Base-by-base conservation (phyloP, 2,329 filamentous ascomycete genomes). In the Zymoseptoria tritici region DNA sequence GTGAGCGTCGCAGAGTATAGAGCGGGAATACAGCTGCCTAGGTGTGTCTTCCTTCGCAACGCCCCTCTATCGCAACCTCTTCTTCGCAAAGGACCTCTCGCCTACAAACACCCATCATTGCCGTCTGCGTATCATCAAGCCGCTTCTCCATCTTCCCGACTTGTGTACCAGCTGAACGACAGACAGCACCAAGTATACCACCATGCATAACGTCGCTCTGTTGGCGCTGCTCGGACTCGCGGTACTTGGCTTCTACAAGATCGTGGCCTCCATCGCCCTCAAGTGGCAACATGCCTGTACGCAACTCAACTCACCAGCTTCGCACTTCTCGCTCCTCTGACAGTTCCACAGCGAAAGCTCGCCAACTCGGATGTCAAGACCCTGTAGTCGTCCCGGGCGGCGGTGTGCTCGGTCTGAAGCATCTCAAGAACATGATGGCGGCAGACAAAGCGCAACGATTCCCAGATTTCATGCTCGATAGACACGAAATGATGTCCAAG, bases 371-470 rank as follows among this genome's bases (percentile, higher is more conserved):
- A 16, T 71, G 69, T 56, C 58, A 66, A 59, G 65, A 67, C 11
- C 57, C 67, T 8, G 67, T 67, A 20, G 57, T 50, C 19, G 65
- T 63, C 54, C 66, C 66, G 1, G 57, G 65, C 11, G 52, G 54
- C 49, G 71, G 70, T 13, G 64, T 71, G 56, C 55, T 72, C 9
- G 71, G 71, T 4, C 56, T 71, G 56, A 66, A 67, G 13, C 60
- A 66, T 50, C 56, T 72, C 53, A 67, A 67, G 57, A 52, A 66
- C 26, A 62, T 71, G 54, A 57, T 65, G 60, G 66, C 63, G 22
- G 68, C 70, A 21, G 70, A 73, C 61, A 64, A 64, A 26, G 61
- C 62, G 22, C 59, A 67, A 22, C 57, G 63, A 19, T 71, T 73
- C 49, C 68, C 68, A 4, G 69, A 73, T 56, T 58, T 68, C 54